Percentiles rank a stretch among this genome's conserved stretches.
Conservation (phyloP, 2,329 filamentous ascomycete genomes). For the Alternaria sp. region DNA sequence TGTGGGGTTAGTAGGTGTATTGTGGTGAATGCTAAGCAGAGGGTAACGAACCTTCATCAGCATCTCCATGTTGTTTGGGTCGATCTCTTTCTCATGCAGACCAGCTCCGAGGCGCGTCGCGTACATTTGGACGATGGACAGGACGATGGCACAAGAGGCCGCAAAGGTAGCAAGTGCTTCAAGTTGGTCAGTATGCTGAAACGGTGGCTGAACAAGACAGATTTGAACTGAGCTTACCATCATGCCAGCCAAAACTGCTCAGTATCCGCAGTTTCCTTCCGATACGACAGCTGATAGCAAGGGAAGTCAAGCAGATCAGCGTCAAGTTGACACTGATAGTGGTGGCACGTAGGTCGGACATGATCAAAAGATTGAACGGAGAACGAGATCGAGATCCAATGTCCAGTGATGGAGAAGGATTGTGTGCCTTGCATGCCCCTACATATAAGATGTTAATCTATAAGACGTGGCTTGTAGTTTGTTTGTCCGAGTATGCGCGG, state of each 20-base stretch:
- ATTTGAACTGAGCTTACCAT: conserved; percentile 27
- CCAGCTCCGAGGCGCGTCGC: conserved; percentile 37
- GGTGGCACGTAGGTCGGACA: conserved; percentile 24
- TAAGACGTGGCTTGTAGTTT: conserved; percentile 1
- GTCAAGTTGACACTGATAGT: conserved; percentile 38
- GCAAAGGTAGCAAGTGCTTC: conserved; percentile 36
- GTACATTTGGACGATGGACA: conserved; percentile 37
- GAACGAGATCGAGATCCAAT: background rate
- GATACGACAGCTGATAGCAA: conserved; percentile 34
- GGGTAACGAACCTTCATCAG: conserved; percentile 22
- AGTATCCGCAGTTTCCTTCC: conserved; percentile 35
- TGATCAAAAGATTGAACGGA: conserved; percentile 5
- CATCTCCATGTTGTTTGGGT: conserved; percentile 13
- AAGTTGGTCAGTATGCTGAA: conserved; percentile 9
- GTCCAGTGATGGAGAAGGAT: background rate
- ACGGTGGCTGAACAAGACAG: background rate
- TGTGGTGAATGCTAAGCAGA: too few species aligned
- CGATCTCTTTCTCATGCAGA: conserved; percentile 20
- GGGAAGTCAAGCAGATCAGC: conserved; percentile 33
- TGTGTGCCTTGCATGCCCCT: background rate
- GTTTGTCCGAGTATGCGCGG: conserved; percentile 1
- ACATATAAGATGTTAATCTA: conserved; percentile 4
- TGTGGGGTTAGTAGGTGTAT: background rate
- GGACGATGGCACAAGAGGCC: conserved; percentile 32
- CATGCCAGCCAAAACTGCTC: conserved; percentile 37